Conservation (phyloP, 2,329 filamentous ascomycete species). For the Colletotrichum chlorophyti region DNA sequence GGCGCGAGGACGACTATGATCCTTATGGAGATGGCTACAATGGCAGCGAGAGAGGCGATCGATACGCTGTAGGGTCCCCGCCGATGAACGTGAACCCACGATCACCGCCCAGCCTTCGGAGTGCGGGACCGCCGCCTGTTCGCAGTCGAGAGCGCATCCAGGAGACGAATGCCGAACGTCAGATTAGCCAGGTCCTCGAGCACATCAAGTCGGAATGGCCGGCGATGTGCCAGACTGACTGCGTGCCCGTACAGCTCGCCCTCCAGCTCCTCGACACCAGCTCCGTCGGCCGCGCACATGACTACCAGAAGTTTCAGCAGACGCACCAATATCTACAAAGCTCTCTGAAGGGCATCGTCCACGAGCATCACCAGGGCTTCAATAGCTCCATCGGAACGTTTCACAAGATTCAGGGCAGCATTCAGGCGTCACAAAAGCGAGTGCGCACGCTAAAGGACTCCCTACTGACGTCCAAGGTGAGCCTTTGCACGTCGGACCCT, state of each 20-base stretch:
- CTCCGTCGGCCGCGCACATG: constrained; percentile 89
- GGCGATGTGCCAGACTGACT: constrained; percentile 87
- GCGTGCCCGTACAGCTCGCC: constrained; percentile 92
- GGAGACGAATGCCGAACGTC: constrained; percentile 59
- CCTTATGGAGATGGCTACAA: constrained; percentile 51
- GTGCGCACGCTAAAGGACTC: constrained; percentile 85
- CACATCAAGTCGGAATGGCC: constrained; percentile 91
- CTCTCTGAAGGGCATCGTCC: constrained; percentile 92
- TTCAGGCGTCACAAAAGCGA: constrained; percentile 85
- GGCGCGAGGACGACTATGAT: constrained; percentile 58
- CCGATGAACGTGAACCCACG: constrained; percentile 31
- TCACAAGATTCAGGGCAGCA: constrained; percentile 96
- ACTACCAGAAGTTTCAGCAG: constrained; percentile 83
- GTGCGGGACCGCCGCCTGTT: constrained; percentile 36
- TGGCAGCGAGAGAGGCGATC: constrained; percentile 46
- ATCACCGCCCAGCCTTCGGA: constrained; percentile 38
- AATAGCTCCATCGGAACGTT: constrained; percentile 99
- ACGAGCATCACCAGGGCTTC: constrained; percentile 98
- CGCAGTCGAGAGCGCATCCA: constrained; percentile 37
- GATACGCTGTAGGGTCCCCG: constrained; percentile 44
- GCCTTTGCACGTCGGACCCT: constrained; percentile 83
- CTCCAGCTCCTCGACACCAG: constrained; percentile 93
- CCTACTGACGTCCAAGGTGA: constrained; percentile 80
- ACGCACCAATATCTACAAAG: constrained; percentile 90
- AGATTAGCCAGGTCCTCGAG: constrained; percentile 72